A percentile compares a stretch with the other conserved stretches of the same genome.
phyloP scores from a whole-genome alignment of 2,329 filamentous ascomycete species.

The Neonectria coccinea region DNA sequence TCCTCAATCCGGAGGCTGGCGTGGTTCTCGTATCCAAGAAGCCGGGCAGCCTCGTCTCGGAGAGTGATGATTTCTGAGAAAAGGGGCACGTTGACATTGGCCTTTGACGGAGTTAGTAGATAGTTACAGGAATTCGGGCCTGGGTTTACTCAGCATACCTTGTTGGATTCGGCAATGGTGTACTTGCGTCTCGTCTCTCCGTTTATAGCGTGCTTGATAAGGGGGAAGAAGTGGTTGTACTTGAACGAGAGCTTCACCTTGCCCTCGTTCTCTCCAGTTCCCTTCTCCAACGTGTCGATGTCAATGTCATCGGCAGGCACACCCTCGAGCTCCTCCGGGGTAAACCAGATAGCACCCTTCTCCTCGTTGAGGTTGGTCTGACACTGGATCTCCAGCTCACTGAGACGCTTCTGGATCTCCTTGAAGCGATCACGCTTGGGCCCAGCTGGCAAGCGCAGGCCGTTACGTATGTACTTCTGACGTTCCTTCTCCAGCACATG shows the following conservation, averaged over 20 bases:
- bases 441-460: constrained; percentile 77
- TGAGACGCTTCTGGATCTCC: constrained; percentile 85
- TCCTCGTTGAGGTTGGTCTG: constrained; percentile 87
- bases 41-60: constrained; percentile 80
- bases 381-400: constrained; percentile 78
- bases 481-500: constrained; percentile 82
- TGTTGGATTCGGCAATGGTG: constrained; percentile 83
- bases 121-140: not conserved
- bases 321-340: constrained; percentile 77
- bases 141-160: constrained; percentile 56
- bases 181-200: constrained; percentile 76
- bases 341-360: constrained; percentile 84
- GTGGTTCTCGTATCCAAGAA: constrained; percentile 82
- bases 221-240: constrained; percentile 83
- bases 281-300: constrained; percentile 74
- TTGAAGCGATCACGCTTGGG: constrained; percentile 82
- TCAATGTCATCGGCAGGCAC: constrained; percentile 78
- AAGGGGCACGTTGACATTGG: constrained; percentile 76
- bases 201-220: constrained; percentile 80
- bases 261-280: constrained; percentile 77
- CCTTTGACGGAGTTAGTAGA: constrained; percentile 50
- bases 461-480: constrained; percentile 81
- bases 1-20: constrained; percentile 81
- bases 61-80: constrained; percentile 81
- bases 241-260: constrained; percentile 84